Conservation (phyloP, 192 early-diverging fungal species). For the Podila horticola region DNA sequence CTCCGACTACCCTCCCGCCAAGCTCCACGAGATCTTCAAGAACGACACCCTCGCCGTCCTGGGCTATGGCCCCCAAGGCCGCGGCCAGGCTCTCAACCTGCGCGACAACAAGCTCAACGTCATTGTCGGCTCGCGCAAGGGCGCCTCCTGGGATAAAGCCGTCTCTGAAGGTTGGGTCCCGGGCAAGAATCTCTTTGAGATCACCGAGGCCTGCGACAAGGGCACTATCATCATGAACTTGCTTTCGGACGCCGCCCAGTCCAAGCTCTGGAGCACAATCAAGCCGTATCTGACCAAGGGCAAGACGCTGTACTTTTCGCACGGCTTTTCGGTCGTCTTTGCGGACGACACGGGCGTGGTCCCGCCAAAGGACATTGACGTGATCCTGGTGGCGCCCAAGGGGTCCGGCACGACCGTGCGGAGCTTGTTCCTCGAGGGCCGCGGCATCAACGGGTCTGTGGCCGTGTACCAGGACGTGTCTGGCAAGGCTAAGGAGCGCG, state of each 20-base stretch:
- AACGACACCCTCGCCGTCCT: slow-evolving; percentile 93
- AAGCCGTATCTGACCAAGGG: slow-evolving; percentile 91
- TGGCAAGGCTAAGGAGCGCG: slow-evolving; percentile 94
- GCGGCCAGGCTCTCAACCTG: slow-evolving; percentile 93
- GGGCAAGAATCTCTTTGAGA: slow-evolving; percentile 94
- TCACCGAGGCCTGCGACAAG: slow-evolving; percentile 90
- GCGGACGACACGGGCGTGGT: slow-evolving; percentile 90
- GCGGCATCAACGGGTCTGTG: slow-evolving; percentile 97
- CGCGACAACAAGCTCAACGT: slow-evolving; percentile 97
- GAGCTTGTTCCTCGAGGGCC: slow-evolving; percentile 94
- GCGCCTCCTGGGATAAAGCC: slow-evolving; percentile 91
- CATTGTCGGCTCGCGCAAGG: slow-evolving; percentile 92
- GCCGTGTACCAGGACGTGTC: slow-evolving; percentile 95
- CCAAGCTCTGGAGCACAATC: slow-evolving; percentile 88
- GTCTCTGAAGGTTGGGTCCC: slow-evolving; percentile 95
- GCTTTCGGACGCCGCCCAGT: slow-evolving; percentile 96
- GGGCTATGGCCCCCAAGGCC: slow-evolving; percentile 96
- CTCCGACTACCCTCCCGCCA: slow-evolving; percentile 91
- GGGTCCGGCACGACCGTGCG: slow-evolving; percentile 95
- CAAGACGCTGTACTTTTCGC: slow-evolving; percentile 98
- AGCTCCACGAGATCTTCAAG: slow-evolving; percentile 90
- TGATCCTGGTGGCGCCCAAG: slow-evolving; percentile 97
- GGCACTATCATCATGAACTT: slow-evolving; percentile 95
- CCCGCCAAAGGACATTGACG: slow-evolving; percentile 93
- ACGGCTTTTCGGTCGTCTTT: slow-evolving; percentile 96